phyloP scores from a whole-genome alignment of 345 rosid genomes.

The Passiflora organensis region DNA sequence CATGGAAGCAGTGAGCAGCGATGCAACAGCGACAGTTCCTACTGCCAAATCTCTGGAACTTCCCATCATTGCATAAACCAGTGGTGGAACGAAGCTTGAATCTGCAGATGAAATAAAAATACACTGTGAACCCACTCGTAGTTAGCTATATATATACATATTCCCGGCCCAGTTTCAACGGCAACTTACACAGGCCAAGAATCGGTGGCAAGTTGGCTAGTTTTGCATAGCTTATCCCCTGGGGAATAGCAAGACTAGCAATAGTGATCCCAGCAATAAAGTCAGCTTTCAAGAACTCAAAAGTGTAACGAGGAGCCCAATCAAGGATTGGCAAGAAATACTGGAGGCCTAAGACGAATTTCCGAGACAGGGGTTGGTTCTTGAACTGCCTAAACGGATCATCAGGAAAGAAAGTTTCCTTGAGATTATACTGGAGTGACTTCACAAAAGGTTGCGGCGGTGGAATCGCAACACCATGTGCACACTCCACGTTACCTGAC shows the following conservation, averaged over 20 bases:
- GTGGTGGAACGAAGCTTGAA: conserved; percentile 91
- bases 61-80: conserved; percentile 91
- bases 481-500: conserved; percentile 10
- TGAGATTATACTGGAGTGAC: conserved; percentile 56
- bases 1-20: conserved; percentile 70
- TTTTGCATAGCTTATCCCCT: conserved; percentile 91
- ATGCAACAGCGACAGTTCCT: conserved; percentile 85
- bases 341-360: conserved; percentile 51
- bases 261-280: conserved; percentile 83
- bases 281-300: conserved; percentile 69
- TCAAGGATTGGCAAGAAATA: conserved; percentile 72
- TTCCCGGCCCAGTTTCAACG: too few species aligned
- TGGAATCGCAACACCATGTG: conserved; percentile 54
- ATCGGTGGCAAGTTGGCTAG: conserved; percentile 89
- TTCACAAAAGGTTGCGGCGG: conserved; percentile 60
- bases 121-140: too few species aligned
- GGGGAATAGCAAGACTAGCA: conserved; percentile 95
- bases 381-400: conserved; percentile 85
- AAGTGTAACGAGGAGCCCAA: conserved; percentile 90
- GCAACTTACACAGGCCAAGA: conserved; percentile 87
- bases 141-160: too few species aligned
- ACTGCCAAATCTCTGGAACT: conserved; percentile 92
- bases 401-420: conserved; percentile 87
- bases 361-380: conserved; percentile 51
- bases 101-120: conserved; percentile 29